Conservation (phyloP, 495 filamentous ascomycete species). For the Cercophora sp. region DNA sequence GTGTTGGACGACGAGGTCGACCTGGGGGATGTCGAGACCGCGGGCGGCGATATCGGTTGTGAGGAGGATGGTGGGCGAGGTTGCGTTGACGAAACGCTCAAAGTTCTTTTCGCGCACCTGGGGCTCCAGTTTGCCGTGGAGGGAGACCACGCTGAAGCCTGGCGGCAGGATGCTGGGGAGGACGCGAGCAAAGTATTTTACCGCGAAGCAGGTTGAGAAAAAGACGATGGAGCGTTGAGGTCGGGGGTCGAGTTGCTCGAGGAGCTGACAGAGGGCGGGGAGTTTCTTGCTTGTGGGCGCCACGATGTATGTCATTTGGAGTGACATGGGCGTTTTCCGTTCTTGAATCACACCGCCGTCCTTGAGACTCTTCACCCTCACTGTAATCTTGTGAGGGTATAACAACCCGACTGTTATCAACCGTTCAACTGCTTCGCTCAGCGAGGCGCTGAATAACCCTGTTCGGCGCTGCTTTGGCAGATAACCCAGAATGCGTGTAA, state of each 20-base stretch:
- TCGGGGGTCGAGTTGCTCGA: slow-evolving; percentile 61
- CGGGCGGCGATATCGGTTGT: slow-evolving; percentile 63
- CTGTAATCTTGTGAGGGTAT: slow-evolving; percentile 89
- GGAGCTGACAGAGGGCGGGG: slow-evolving; percentile 64
- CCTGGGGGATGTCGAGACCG: slow-evolving; percentile 89
- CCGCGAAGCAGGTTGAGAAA: slow-evolving; percentile 89
- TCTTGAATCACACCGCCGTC: slow-evolving; percentile 70
- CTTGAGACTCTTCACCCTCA: slow-evolving; percentile 69
- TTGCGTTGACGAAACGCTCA: slow-evolving; percentile 54
- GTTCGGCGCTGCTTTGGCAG: slow-evolving; percentile 92
- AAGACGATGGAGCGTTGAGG: slow-evolving; percentile 90
- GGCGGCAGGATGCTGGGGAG: slow-evolving; percentile 61
- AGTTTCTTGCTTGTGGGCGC: slow-evolving; percentile 73
- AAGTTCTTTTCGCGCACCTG: slow-evolving; percentile 48
- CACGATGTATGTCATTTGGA: slow-evolving; percentile 87
- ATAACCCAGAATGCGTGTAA: slow-evolving; percentile 77
- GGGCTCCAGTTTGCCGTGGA: slow-evolving; percentile 90
- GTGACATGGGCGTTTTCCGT: slow-evolving; percentile 75
- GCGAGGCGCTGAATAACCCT: slow-evolving; percentile 87
- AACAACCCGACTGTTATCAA: slow-evolving; percentile 88
- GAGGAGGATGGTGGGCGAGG: slow-evolving; percentile 72
- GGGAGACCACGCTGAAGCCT: slow-evolving; percentile 65
- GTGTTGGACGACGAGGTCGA: slow-evolving; percentile 90
- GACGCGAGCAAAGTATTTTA: slow-evolving; percentile 83
- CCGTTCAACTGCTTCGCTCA: slow-evolving; percentile 85